Base-by-base conservation (phyloP, 306 rosid genomes). In the Prunus mongolica region DNA sequence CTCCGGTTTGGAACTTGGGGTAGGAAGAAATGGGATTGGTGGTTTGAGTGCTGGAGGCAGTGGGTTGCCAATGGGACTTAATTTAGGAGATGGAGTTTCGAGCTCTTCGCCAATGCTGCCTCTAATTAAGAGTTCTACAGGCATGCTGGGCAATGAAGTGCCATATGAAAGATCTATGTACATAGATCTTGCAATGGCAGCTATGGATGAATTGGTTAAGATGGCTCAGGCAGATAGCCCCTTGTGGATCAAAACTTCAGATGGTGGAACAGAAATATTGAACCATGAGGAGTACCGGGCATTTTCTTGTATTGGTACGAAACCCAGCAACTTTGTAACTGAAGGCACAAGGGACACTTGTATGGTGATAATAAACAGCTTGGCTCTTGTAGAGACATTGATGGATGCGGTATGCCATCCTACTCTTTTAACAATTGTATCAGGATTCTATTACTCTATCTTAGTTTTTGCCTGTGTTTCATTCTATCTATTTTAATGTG, bases 131-230 rank as follows among this genome's bases (percentile, higher is more conserved):
- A 56, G 84, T 28, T 67, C 78, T 6, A 77, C 82, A 50, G 88
- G 89, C 69, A 55, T 86, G 84, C 65, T 82, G 72, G 80, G 81
- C 46, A 86, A 72, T 52, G 93, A 81, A 30, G 5, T 61, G 46
- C 89, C 85, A 3, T 15, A 70, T 6, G 92, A 90, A 47, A 76
- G 86, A 75, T 58, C 92, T 15, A 82, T 83, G 85, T 79, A 81
- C 49, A 3, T 82, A 0, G 87, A 92, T 46, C 83, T 92, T 51
- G 98, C 97, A 3, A 14, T 81, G 72, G 77, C 78, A 49, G 91
- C 98, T 47, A 92, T 95, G 98, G 91, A 90, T 63, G 98, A 95
- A 72, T 73, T 95, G 18, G 57, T 95, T 52, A 89, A 84, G 85
- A 63, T 90, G 95, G 86, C 87, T 76, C 91, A 88, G 68, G 71